Base-by-base conservation (phyloP, 371 early-diverging fungal species). In the Rhizopus delemar region DNA sequence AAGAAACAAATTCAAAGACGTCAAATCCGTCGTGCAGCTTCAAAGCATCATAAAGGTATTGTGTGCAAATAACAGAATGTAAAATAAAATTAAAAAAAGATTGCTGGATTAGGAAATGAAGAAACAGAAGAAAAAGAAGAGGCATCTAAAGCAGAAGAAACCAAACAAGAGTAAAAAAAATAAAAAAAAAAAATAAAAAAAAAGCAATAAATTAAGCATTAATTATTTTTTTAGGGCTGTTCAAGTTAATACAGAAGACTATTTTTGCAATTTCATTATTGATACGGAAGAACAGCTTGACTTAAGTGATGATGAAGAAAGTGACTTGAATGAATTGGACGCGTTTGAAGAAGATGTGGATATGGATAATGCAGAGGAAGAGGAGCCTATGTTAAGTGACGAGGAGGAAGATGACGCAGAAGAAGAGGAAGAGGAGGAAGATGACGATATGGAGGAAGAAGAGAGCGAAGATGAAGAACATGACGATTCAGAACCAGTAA, bases 1-100 rank as follows among this genome's bases (percentile, higher is more conserved):
- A 88, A 87, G 58, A 61, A 82, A 60, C 82, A 84, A 59, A 66
- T 83, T 60, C 81, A 82, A 65, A 78, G 80, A 5, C 70, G 80
- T 29, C 65, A 76, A 41, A 63, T 71, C 8, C 71, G 74, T 36
- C 71, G 75, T 55, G 60, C 53, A 43, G 60, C 54, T 9, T 33
- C 36, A 8, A 59, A 38, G 39, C 41, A 57, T 46, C 48, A 52
- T 32, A 56, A 69, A 68, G 55, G 69, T 70, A 53, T 35, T n/a
- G 6, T 9, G 8, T 45, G 4, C 45, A 5, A 13, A 32, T 13
- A 36, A 3, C 16, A 32, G 48, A 6, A 16, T 11, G 8, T 8
- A 46, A 3, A 8, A 2, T 0, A 33, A 41, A 4, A 33, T 4
- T 39, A 39, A 39, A 53, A 53, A 38, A n/a, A 35, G 5, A 34